phyloP scores from a whole-genome alignment of 1,139 yeast genomes.

The Lodderomyces beijingensis region DNA sequence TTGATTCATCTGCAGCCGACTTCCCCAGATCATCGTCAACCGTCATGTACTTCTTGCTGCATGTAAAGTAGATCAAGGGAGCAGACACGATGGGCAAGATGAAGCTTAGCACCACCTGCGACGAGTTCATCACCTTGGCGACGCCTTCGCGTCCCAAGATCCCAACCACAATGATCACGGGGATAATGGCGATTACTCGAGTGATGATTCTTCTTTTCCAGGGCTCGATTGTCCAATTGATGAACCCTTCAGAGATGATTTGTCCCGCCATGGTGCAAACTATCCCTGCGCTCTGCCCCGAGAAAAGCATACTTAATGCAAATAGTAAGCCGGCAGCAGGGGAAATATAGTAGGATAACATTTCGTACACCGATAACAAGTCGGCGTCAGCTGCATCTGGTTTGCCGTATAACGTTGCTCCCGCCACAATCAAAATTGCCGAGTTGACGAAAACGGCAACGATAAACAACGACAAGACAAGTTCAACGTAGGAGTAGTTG shows the following conservation, averaged over 20 bases:
- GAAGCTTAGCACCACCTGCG: constrained; percentile 69
- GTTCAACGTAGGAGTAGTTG: constrained; percentile 60
- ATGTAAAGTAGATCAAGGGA: constrained; percentile 69
- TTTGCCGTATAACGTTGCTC: constrained; percentile 58
- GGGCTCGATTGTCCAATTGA: constrained; percentile 68
- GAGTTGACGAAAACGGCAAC: constrained; percentile 75
- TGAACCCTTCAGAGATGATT: constrained; percentile 74
- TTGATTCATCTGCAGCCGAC: constrained; percentile 11
- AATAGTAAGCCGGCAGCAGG: constrained; percentile 70
- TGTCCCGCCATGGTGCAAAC: constrained; percentile 83
- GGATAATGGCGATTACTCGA: constrained; percentile 66
- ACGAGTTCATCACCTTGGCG: constrained; percentile 63
- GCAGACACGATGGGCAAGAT: constrained; percentile 72
- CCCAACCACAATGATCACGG: constrained; percentile 60
- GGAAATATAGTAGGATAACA: constrained; percentile 57
- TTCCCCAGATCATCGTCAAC: constrained; percentile 33
- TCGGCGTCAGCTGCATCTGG: constrained; percentile 69
- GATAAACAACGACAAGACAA: constrained; percentile 59
- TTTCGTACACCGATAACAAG: constrained; percentile 64
- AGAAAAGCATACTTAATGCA: constrained; percentile 68
- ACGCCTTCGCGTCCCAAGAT: constrained; percentile 69
- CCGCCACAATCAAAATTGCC: constrained; percentile 70
- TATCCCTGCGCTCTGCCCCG: constrained; percentile 80
- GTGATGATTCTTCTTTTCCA: constrained; percentile 70
- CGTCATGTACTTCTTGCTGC: constrained; percentile 54